Base-by-base conservation (phyloP, 352 stramenopile species). In the Globisporangium alternatum region DNA sequence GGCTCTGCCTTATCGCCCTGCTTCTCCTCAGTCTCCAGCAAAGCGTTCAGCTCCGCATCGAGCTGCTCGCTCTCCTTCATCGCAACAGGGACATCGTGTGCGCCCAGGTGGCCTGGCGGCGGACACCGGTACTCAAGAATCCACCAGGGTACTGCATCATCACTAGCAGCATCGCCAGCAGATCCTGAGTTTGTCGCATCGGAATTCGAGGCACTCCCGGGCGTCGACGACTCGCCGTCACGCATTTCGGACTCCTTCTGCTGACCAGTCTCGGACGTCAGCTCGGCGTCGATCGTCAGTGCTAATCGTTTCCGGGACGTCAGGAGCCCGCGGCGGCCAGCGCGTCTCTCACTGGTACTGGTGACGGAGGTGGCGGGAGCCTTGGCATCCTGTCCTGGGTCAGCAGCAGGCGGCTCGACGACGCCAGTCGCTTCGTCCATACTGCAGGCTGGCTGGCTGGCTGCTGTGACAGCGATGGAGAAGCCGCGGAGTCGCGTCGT, bases 71-170 rank as follows among this genome's bases (percentile, higher is more conserved):
- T 57, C 19, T 30, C 41, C 31, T 61, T 49, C 0, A 49, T 59
- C 8, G 72, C 77, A 17, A 87, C 71, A 6, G 70, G 65, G 12
- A 85, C 76, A n/a, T 74, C 61, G 22, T 88, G 78, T 1, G 74
- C 78, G 9, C 76, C 78, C 12, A 86, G 64, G 58, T 86, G 76
- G 5, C 78, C 78, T 19, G 75, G 78, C 15, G 78, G 76, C 6
- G 78, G 78, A n/a, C 73, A 83, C 35, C 69, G 67, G 48, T 88
- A 88, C 64, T 88, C 78, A 47, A 85, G 62, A 45, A 86, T 68
- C 78, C 78, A 88, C 78, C 78, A 88, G 19, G 78, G 72, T 31
- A 80, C 65, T 21, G 64, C 60, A 7, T 76, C 64, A 19, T 67
- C 28, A 15, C n/a, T 33, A 28, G 9, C 33, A 12, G 9, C 33